phyloP scores from a whole-genome alignment of 129 eudicot genomes.

The Glebionis coronaria region DNA sequence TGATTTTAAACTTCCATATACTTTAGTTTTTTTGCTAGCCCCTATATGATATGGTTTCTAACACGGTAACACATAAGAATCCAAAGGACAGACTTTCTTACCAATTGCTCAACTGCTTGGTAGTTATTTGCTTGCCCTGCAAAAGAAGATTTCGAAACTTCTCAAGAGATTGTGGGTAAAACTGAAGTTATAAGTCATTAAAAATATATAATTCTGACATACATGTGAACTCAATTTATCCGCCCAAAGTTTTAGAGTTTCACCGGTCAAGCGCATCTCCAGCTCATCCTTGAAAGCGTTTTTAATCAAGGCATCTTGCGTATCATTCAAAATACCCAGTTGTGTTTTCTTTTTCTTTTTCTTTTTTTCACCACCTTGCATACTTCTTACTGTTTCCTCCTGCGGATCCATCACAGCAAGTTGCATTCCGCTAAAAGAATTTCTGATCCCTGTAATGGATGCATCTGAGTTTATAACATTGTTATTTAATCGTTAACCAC shows the following conservation, averaged over 20 bases:
- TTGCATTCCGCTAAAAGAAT: too few relatives aligned
- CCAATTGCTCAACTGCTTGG: slow-evolving; percentile 75
- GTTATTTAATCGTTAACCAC: too few relatives aligned
- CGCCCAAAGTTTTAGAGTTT: slow-evolving; percentile 48
- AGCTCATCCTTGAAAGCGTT: slow-evolving; percentile 61
- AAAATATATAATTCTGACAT: slow-evolving; percentile 20
- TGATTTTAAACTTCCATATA: too few relatives aligned
- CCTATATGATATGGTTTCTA: background rate
- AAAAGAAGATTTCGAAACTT: slow-evolving; percentile 22
- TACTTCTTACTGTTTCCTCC: too few relatives aligned
- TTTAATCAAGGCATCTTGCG: slow-evolving; percentile 48
- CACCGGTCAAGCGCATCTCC: slow-evolving; percentile 50
- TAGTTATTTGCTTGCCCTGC: slow-evolving; percentile 75
- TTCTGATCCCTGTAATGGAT: too few relatives aligned
- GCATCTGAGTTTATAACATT: too few relatives aligned
- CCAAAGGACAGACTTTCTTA: slow-evolving; percentile 26
- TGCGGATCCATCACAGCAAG: too few relatives aligned
- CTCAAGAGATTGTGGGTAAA: slow-evolving; percentile 1
- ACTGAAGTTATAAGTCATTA: background rate
- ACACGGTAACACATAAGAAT: background rate
- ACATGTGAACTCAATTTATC: slow-evolving; percentile 60
- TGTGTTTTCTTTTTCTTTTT: slow-evolving; percentile 59
- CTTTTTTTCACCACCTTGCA: slow-evolving; percentile 32
- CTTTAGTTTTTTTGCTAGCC: too few relatives aligned
- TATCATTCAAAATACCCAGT: slow-evolving; percentile 66